phyloP scores from a whole-genome alignment of 2,329 filamentous ascomycete genomes.

The Calonectria fujianensis region DNA sequence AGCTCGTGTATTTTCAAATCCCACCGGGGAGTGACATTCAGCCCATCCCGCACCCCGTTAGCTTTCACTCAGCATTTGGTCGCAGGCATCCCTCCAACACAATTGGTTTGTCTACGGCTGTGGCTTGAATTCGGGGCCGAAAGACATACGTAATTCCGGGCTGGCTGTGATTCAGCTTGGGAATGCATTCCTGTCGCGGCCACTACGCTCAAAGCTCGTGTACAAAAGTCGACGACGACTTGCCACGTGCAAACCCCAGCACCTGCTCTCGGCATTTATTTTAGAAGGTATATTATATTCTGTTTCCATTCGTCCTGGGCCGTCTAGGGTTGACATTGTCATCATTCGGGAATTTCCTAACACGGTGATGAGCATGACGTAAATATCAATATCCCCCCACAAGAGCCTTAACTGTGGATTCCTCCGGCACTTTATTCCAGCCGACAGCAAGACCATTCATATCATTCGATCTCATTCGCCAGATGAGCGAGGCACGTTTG shows the following conservation, averaged over 20 bases:
- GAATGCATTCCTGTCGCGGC: conserved; percentile 12
- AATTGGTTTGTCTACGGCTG: neutral
- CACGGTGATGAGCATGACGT: neutral
- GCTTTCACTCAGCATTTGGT: neutral
- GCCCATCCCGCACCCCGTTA: neutral
- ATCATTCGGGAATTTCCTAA: conserved; percentile 19
- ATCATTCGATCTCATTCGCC: neutral
- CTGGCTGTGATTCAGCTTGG: conserved; percentile 25
- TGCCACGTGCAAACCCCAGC: neutral
- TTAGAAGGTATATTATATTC: neutral
- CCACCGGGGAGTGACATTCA: conserved; percentile 13
- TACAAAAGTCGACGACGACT: neutral
- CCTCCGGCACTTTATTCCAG: neutral
- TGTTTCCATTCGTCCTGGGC: neutral
- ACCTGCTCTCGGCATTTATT: neutral
- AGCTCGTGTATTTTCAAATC: conserved; percentile 22
- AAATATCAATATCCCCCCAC: neutral
- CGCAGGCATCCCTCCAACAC: too few relatives aligned
- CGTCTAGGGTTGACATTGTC: neutral
- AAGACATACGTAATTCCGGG: conserved; percentile 19
- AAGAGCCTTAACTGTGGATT: too few relatives aligned
- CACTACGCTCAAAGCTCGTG: neutral
- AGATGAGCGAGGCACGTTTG: neutral
- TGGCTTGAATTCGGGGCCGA: conserved; percentile 1
- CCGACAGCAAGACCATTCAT: neutral